phyloP scores from a whole-genome alignment of 768 basidiomycete genomes.

The Scleroderma bovista region DNA sequence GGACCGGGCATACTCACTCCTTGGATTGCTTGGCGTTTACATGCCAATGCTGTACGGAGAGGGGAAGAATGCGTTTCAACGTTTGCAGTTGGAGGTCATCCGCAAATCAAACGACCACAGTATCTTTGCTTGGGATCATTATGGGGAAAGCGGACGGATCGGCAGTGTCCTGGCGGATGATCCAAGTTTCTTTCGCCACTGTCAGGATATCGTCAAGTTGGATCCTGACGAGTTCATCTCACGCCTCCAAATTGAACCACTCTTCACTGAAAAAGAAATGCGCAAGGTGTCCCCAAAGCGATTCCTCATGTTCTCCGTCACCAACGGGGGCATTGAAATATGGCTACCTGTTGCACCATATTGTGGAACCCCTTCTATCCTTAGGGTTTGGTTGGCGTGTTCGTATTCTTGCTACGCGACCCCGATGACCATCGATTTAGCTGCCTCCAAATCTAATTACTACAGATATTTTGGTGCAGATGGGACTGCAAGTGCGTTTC shows the following conservation, averaged over 20 bases:
- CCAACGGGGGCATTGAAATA: not conserved
- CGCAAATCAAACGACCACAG: conserved; percentile 1
- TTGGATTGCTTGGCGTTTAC: conserved; percentile 10
- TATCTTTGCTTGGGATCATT: conserved; percentile 4
- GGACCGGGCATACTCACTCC: conserved; percentile 14
- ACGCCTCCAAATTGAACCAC: not conserved
- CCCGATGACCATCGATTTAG: not conserved
- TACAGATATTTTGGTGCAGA: not conserved
- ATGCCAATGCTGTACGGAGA: conserved; percentile 13
- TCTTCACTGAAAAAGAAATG: not conserved
- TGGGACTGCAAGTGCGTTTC: not conserved
- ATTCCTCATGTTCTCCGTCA: not conserved
- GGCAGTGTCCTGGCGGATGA: not conserved
- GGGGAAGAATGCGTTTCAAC: conserved; percentile 6
- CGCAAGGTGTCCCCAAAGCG: not conserved
- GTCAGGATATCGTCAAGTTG: not conserved
- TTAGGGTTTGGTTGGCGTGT: not conserved
- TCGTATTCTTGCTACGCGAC: not conserved
- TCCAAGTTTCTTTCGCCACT: not conserved
- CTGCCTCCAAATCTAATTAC: not conserved
- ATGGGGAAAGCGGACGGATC: not conserved
- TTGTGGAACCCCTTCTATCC: not conserved
- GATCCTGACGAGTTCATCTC: not conserved
- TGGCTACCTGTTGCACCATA: not conserved
- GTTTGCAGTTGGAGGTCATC: conserved; percentile 3